Evolutionary conservation across 192 early-diverging fungal genomes (phyloP).

Genomic region (Umbelopsis ramanniana): DNA sequence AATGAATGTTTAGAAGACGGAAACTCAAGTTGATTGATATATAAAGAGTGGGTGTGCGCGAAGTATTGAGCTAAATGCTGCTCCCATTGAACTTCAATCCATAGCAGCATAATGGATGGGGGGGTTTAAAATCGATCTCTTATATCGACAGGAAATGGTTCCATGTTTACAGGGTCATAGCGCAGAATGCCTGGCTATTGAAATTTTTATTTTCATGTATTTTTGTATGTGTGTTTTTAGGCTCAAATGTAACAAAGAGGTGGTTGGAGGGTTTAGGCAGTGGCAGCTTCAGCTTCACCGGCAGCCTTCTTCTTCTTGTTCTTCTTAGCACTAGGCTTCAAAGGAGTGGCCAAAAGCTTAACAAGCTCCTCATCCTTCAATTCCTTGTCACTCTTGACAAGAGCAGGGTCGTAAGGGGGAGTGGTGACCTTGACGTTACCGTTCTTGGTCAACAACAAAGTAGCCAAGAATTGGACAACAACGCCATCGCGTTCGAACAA

Average conservation of each 20-base stretch:
- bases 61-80: too few relatives aligned
- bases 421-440: constrained; percentile 88
- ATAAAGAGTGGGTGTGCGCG: too few relatives aligned
- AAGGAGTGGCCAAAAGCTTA: constrained; percentile 67
- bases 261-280: background rate
- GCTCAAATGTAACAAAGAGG: background rate
- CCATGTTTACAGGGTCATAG: too few relatives aligned
- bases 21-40: too few relatives aligned
- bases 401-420: constrained; percentile 71
- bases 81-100: too few relatives aligned
- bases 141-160: too few relatives aligned
- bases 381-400: constrained; percentile 85
- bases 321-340: constrained; percentile 53
- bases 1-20: too few relatives aligned
- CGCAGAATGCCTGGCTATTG: too few relatives aligned
- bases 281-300: constrained; percentile 24
- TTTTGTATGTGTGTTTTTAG: background rate
- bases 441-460: constrained; percentile 86
- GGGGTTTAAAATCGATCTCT: too few relatives aligned
- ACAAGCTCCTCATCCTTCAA: constrained; percentile 81
- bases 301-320: constrained; percentile 50
- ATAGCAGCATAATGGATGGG: too few relatives aligned
- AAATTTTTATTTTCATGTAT: too few relatives aligned
- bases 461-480: constrained; percentile 92
- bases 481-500: constrained; percentile 81